Conservation (phyloP, 371 early-diverging fungal genomes). For the Mucor indicus region DNA sequence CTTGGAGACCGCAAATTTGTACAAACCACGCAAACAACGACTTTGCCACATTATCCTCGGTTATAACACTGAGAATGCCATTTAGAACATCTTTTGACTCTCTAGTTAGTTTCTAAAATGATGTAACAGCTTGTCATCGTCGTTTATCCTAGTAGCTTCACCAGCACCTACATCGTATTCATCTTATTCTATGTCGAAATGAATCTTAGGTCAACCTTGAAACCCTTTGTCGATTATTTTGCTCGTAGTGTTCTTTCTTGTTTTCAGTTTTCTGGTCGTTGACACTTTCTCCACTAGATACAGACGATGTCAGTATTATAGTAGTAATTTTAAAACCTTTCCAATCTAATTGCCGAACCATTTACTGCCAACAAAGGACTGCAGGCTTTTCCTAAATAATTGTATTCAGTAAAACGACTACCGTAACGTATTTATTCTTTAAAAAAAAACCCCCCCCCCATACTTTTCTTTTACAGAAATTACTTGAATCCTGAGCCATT, state of each 20-base stretch:
- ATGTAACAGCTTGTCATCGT: slow-evolving; percentile 3
- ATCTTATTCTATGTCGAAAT: slow-evolving; percentile 9
- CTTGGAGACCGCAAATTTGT: slow-evolving; percentile 6
- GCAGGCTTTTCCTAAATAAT: not conserved
- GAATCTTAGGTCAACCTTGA: slow-evolving; percentile 16
- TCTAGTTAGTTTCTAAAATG: slow-evolving; percentile 6
- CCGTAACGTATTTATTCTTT: too few species aligned
- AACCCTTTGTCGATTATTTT: not conserved
- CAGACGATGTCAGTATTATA: not conserved
- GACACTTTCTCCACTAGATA: slow-evolving; percentile 7
- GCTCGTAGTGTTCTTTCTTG: slow-evolving; percentile 3
- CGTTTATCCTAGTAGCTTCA: slow-evolving; percentile 10
- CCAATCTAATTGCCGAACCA: slow-evolving; percentile 1
- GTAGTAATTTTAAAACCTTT: not conserved
- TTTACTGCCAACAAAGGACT: slow-evolving; percentile 1
- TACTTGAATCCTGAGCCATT: too few species aligned
- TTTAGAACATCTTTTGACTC: slow-evolving; percentile 11
- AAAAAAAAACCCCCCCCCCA: too few species aligned
- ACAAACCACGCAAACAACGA: slow-evolving; percentile 5
- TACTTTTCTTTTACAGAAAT: too few species aligned
- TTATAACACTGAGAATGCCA: slow-evolving; percentile 1
- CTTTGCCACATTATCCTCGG: slow-evolving; percentile 4
- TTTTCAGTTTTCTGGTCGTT: not conserved
- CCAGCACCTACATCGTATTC: slow-evolving; percentile 17
- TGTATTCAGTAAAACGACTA: not conserved